phyloP scores from a whole-genome alignment of 148 eudicot species.

The Silene latifolia region DNA sequence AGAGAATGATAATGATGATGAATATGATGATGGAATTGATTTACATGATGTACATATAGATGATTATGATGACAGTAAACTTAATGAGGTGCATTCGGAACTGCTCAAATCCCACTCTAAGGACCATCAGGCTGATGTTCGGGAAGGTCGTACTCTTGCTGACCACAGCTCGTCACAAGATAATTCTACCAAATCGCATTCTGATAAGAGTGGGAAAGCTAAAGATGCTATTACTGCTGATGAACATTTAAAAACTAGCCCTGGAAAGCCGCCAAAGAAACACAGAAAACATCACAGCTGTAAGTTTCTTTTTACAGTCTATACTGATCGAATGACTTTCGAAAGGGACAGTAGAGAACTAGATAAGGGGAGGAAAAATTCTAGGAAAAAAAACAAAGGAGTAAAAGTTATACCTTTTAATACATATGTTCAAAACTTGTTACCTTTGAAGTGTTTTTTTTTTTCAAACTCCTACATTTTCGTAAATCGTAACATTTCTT shows the following conservation, averaged over 20 bases:
- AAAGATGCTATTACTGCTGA: slow-evolving; percentile 34
- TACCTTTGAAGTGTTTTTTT: no score
- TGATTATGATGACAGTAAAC: slow-evolving; percentile 44
- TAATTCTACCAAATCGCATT: slow-evolving; percentile 30
- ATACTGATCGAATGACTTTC: no score
- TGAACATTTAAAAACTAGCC: slow-evolving; percentile 39
- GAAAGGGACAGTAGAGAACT: no score
- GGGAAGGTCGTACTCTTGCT: slow-evolving; percentile 26
- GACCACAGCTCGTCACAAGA: slow-evolving; percentile 40
- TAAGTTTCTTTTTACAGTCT: slow-evolving; percentile 23
- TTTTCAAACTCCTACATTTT: neutral
- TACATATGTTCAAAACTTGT: no score
- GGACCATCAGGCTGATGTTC: slow-evolving; percentile 31
- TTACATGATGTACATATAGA: slow-evolving; percentile 56
- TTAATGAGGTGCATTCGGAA: slow-evolving; percentile 28
- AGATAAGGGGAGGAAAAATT: no score
- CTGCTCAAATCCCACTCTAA: slow-evolving; percentile 30
- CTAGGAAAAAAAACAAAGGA: no score
- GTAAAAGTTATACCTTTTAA: no score
- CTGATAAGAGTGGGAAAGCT: slow-evolving; percentile 29
- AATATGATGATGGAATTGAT: slow-evolving; percentile 88
- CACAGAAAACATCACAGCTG: slow-evolving; percentile 60
- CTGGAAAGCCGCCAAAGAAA: slow-evolving; percentile 55
- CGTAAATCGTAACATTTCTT: neutral
- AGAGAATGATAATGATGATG: slow-evolving; percentile 63